Evolutionary conservation across 331 rosid genomes (phyloP), one percentile per base, ranked within the genome.

Genomic region (Pyracantha coccinea): DNA sequence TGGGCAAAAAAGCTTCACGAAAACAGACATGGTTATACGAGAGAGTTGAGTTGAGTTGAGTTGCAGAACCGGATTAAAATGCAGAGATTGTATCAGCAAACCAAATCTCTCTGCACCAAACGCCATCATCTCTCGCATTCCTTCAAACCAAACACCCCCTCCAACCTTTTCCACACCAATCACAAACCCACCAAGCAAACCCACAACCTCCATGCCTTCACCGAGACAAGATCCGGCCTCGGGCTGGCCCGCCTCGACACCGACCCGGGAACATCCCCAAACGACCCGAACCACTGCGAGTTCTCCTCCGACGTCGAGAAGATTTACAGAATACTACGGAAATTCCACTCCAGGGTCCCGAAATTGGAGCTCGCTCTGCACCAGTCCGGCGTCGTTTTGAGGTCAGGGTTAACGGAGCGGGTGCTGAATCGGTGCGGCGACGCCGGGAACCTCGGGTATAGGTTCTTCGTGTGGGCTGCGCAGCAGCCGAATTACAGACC

Each of bases 331-430:
- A 90, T 89, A 70, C 64, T 92, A 14, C 77, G 89, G 66, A 90
- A 81, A 58, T 88, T 86, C 75, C 96, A 92, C 78, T 84, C 90
- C 1, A 85, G 98, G 74, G 91, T 89, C 79, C 88, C 88, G 2
- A 92, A 92, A 71, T 74, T 92, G 71, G 96, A 92, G 82, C 88
- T 88, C 44, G 96, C 98, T 54, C 76, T 92, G 69, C 86, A 83
- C 31, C 89, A 92, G 79, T 92, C 91, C 6, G 95, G 98, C 17
- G 87, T 92, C 75, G 66, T 75, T 63, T 67, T 92, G 68, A 85
- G 91, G 21, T 65, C 87, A 13, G 93, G 98, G 28, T 80, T 92
- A 66, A 73, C 91, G 0, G 96, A 90, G 62, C 91, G 91, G 2
- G 87, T 89, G 6, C 73, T 92, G 77, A 86, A 78, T 76, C 87